Evolutionary conservation across 768 basidiomycete species (phyloP).

Genomic region (Boletus vermiculosoides): DNA sequence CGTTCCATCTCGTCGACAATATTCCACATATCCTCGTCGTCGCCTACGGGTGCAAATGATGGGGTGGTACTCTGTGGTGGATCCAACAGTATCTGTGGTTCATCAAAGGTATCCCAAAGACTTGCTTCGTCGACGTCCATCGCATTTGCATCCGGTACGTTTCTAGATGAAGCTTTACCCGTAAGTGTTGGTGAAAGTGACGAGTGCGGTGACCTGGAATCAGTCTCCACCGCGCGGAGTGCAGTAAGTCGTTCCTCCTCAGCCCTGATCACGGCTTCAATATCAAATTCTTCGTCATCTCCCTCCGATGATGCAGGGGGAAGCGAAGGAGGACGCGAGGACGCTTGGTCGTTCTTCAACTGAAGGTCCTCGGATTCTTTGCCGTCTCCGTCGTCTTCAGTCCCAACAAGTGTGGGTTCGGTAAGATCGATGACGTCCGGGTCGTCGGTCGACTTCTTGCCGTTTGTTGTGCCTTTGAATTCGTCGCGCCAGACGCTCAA

Average conservation of each 20-base stretch:
- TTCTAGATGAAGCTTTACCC: slow-evolving; percentile 8
- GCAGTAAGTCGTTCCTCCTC: slow-evolving; percentile 39
- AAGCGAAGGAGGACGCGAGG: slow-evolving; percentile 41
- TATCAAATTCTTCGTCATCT: slow-evolving; percentile 49
- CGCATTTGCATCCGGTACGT: slow-evolving; percentile 2
- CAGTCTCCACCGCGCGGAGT: slow-evolving; percentile 16
- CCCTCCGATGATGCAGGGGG: slow-evolving; percentile 41
- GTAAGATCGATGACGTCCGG: slow-evolving; percentile 33
- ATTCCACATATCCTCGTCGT: slow-evolving; percentile 75
- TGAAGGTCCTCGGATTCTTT: slow-evolving; percentile 9
- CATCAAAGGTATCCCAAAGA: slow-evolving; percentile 34
- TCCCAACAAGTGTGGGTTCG: slow-evolving; percentile 25
- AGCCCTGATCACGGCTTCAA: slow-evolving; percentile 49
- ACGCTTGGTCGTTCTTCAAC: slow-evolving; percentile 24
- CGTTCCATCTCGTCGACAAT: slow-evolving; percentile 57
- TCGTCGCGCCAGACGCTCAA: slow-evolving; percentile 80
- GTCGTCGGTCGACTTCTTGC: slow-evolving; percentile 23
- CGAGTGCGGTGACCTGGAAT: neutral
- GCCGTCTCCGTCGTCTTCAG: slow-evolving; percentile 23
- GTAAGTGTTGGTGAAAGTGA: slow-evolving; percentile 3
- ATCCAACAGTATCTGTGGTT: slow-evolving; percentile 2
- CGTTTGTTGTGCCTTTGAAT: slow-evolving; percentile 44
- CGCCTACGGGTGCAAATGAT: slow-evolving; percentile 22
- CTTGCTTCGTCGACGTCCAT: slow-evolving; percentile 41
- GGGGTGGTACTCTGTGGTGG: slow-evolving; percentile 3